Percentiles rank a stretch among this genome's conserved stretches.
Evolutionary conservation across 2,329 filamentous ascomycete genomes (phyloP).

Genomic region (Cordyceps fumosorosea): DNA sequence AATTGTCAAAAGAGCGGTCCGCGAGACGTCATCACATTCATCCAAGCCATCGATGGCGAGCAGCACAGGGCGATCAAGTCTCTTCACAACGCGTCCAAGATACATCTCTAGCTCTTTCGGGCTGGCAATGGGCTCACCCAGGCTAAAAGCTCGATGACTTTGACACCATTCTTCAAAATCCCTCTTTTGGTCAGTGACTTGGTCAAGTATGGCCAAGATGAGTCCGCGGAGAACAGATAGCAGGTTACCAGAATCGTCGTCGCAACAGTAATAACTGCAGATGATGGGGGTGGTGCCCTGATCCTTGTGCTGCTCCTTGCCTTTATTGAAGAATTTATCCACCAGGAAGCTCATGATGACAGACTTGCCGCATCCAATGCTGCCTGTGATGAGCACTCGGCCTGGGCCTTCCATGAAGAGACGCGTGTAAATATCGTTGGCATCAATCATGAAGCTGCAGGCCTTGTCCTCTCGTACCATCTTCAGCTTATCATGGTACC

Average conservation of each 20-base stretch:
- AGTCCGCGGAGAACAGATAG: background rate
- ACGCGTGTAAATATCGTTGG: background rate
- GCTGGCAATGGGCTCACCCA: background rate
- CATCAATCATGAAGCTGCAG: background rate
- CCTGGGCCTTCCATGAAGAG: background rate
- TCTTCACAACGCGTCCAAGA: background rate
- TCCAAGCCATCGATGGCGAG: background rate
- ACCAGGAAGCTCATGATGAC: background rate
- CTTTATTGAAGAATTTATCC: background rate
- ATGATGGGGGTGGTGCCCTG: background rate
- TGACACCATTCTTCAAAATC: background rate
- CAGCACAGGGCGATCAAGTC: background rate
- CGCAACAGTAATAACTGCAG: background rate
- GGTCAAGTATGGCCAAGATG: background rate
- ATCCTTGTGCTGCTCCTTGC: background rate
- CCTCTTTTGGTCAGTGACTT: background rate
- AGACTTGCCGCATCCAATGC: background rate
- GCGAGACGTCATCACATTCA: background rate
- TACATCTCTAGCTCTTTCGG: background rate
- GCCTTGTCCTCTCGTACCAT: background rate
- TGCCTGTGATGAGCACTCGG: background rate
- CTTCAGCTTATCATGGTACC: background rate
- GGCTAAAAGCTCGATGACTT: background rate
- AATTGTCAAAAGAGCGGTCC: background rate
- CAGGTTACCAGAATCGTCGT: background rate